Conservation (phyloP, 495 filamentous ascomycete genomes). For the Neurospora pannonica region DNA sequence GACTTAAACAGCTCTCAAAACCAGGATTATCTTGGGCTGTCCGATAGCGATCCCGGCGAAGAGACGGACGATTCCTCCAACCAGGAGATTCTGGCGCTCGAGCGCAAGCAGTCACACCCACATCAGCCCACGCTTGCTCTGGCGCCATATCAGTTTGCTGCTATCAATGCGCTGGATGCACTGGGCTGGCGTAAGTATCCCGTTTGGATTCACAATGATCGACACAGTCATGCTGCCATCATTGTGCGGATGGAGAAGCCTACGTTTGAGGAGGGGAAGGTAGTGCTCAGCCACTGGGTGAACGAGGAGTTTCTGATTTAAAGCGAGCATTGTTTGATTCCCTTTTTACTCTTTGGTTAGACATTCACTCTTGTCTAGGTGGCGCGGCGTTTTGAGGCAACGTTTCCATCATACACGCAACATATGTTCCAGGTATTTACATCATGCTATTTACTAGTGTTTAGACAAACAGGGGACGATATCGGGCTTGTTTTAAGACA, state of each 20-base stretch:
- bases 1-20: slow-evolving; percentile 52
- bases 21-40: slow-evolving; percentile 50
- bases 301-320: slow-evolving; percentile 53
- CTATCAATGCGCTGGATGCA: slow-evolving; percentile 66
- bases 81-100: slow-evolving; percentile 21
- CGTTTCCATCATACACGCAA: neutral
- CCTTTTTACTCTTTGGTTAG: neutral
- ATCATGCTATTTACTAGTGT: neutral
- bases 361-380: neutral
- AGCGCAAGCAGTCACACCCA: slow-evolving; percentile 27
- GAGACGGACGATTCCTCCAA: slow-evolving; percentile 10
- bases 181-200: slow-evolving; percentile 74
- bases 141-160: slow-evolving; percentile 67
- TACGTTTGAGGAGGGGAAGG: slow-evolving; percentile 62
- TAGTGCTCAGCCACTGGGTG: slow-evolving; percentile 77
- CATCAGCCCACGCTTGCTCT: slow-evolving; percentile 61
- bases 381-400: neutral
- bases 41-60: slow-evolving; percentile 22
- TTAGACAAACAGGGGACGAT: neutral
- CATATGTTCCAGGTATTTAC: neutral
- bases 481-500: neutral
- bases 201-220: slow-evolving; percentile 72
- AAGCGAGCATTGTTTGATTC: neutral
- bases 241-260: slow-evolving; percentile 59
- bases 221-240: slow-evolving; percentile 84